Conservation (phyloP, 2,329 filamentous ascomycete species). For the Stachybotrys elegans region DNA sequence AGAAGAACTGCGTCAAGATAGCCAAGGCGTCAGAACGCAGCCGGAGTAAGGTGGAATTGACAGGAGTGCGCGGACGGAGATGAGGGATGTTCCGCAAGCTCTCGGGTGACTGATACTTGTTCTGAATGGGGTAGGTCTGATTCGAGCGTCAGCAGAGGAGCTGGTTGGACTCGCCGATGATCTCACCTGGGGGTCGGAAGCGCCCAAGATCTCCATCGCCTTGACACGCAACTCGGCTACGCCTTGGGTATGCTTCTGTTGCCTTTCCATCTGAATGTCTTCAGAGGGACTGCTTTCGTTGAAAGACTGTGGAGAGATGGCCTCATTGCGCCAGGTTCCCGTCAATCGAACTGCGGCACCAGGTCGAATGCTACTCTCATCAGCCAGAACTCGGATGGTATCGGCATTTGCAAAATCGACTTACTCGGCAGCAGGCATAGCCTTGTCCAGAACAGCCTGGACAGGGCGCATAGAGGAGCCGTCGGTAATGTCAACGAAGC, state of each 20-base stretch:
- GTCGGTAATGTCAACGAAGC: slow-evolving; percentile 83
- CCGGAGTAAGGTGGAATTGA: slow-evolving; percentile 74
- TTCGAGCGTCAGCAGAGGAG: too few species aligned
- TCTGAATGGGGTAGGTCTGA: slow-evolving; percentile 88
- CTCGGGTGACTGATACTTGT: slow-evolving; percentile 89
- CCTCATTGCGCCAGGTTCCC: slow-evolving; percentile 65
- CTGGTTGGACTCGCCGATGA: too few species aligned
- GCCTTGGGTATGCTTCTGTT: too few species aligned
- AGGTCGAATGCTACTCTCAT: slow-evolving; percentile 62
- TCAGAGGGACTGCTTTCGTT: too few species aligned
- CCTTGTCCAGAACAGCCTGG: slow-evolving; percentile 73
- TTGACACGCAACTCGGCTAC: slow-evolving; percentile 67
- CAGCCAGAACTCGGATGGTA: too few species aligned
- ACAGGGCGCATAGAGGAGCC: slow-evolving; percentile 75
- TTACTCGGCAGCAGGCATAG: too few species aligned
- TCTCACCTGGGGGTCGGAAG: slow-evolving; percentile 73
- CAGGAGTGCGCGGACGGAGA: slow-evolving; percentile 73
- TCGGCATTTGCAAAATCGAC: too few species aligned
- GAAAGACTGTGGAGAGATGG: too few species aligned
- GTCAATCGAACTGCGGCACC: slow-evolving; percentile 74
- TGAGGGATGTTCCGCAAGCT: slow-evolving; percentile 87
- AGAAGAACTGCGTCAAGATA: slow-evolving; percentile 71
- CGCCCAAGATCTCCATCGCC: slow-evolving; percentile 64
- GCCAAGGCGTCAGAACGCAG: slow-evolving; percentile 77
- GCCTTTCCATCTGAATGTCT: too few species aligned